These are phyloP conservation scores for Zhuliangozyma blackwelliae DNA, from an alignment of 1,139 yeast genomes.

Conservation along the genomic window DNA sequence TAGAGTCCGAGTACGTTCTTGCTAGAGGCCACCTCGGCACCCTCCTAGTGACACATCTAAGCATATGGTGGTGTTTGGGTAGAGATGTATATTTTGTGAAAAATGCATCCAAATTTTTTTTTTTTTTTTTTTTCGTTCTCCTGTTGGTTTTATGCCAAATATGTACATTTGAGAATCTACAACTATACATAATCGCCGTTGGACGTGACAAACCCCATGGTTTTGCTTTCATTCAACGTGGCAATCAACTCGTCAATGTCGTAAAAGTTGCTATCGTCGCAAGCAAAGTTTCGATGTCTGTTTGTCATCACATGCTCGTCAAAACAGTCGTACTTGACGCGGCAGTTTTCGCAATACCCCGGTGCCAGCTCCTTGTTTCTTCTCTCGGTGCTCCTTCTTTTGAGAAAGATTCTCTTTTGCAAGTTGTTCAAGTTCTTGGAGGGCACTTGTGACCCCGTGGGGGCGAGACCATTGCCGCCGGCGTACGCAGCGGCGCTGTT, in stretches of 20 bases:
- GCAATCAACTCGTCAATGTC: slow-evolving; percentile 70
- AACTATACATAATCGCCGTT: slow-evolving; percentile 33
- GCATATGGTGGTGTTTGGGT: too few species aligned
- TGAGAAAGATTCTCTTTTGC: slow-evolving; percentile 48
- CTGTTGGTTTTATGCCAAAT: too few species aligned
- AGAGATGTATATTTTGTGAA: too few species aligned
- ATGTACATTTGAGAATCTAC: too few species aligned
- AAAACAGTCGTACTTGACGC: slow-evolving; percentile 77
- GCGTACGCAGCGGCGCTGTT: slow-evolving; percentile 27
- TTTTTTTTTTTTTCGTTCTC: too few species aligned
- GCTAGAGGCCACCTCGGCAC: too few species aligned
- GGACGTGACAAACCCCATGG: slow-evolving; percentile 40
- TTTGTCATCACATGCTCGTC: slow-evolving; percentile 69
- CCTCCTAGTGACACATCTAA: too few species aligned
- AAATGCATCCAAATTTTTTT: too few species aligned
- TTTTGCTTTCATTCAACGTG: slow-evolving; percentile 40
- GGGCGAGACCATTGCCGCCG: slow-evolving; percentile 69
- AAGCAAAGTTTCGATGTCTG: slow-evolving; percentile 79
- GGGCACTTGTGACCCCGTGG: slow-evolving; percentile 61
- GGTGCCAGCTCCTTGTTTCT: slow-evolving; percentile 52
- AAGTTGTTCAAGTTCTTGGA: slow-evolving; percentile 62
- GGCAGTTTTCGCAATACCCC: slow-evolving; percentile 93
- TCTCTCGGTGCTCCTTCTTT: slow-evolving; percentile 29
- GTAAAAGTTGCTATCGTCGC: slow-evolving; percentile 63
- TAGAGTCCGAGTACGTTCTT: not conserved